These are phyloP conservation scores for Pholiota molesta DNA, from an alignment of 768 basidiomycete species.

Conservation along the genomic window DNA sequence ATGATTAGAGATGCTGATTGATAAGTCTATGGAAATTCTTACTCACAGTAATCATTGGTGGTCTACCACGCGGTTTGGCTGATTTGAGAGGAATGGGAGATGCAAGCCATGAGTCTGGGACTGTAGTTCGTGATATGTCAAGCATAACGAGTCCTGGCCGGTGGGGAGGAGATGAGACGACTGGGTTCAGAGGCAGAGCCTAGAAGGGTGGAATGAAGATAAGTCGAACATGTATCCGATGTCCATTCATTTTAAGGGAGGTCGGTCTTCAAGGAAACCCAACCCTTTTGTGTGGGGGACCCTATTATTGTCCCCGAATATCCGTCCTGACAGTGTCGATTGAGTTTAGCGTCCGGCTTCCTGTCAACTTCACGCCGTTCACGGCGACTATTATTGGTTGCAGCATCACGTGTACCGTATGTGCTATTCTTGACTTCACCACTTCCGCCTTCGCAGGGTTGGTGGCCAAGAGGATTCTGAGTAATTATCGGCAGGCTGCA, in stretches of 20 bases:
- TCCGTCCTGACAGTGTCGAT: conserved; percentile 21
- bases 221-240: conserved; percentile 9
- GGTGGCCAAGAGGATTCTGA: conserved; percentile 3
- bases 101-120: conserved; percentile 22
- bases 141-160: conserved; percentile 17
- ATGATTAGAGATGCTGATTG: not conserved
- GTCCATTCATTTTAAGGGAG: conserved; percentile 21
- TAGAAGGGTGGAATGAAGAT: conserved; percentile 10
- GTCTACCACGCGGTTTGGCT: conserved; percentile 13
- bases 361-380: not conserved
- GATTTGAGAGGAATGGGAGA: conserved; percentile 8
- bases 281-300: conserved; percentile 24
- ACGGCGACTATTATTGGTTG: not conserved
- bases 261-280: conserved; percentile 17
- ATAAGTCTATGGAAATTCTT: not conserved
- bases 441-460: not conserved
- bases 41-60: conserved; percentile 18
- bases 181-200: conserved; percentile 1
- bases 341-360: conserved; percentile 18
- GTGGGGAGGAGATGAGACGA: conserved; percentile 4
- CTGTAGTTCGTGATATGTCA: conserved; percentile 21
- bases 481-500: conserved; percentile 6
- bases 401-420: not conserved
- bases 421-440: too few species aligned
- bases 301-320: conserved; percentile 20